These are phyloP conservation scores for Boeremia exigua DNA, from an alignment of 2,329 filamentous ascomycete genomes.

Conservation along the genomic window DNA sequence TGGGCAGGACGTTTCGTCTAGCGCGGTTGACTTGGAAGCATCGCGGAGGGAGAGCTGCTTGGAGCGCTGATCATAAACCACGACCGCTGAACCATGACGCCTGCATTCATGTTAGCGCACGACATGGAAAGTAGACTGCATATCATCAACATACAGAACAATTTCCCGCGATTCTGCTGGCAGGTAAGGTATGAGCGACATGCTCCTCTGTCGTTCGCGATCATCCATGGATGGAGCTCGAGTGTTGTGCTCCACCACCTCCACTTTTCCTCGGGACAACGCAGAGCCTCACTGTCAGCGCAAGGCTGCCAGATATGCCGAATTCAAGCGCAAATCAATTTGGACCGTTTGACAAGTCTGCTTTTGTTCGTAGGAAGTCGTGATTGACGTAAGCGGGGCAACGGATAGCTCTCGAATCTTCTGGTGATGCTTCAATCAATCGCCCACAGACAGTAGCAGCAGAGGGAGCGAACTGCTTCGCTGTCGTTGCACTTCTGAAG, in stretches of 20 bases:
- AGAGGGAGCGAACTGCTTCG: conserved; percentile 19
- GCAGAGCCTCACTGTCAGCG: conserved; percentile 12
- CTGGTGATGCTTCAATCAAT: conserved; percentile 20
- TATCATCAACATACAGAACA: conserved; percentile 69
- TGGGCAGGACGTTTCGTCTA: conserved; percentile 78
- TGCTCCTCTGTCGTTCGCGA: conserved; percentile 47
- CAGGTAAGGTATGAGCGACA: conserved; percentile 79
- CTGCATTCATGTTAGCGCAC: conserved; percentile 56
- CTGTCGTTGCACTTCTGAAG: conserved; percentile 15
- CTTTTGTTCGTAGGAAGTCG: conserved; percentile 2
- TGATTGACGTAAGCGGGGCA: conserved; percentile 31
- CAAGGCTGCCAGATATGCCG: conserved; percentile 2
- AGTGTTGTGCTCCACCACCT: conserved; percentile 7
- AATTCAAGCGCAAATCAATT: conserved; percentile 2
- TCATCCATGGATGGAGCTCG: conserved; percentile 33
- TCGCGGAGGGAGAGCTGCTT: conserved; percentile 83
- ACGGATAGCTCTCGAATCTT: conserved; percentile 14
- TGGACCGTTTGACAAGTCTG: conserved; percentile 7
- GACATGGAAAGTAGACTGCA: background rate
- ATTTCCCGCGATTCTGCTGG: conserved; percentile 77
- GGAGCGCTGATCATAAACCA: conserved; percentile 86
- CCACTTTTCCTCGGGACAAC: conserved; percentile 16
- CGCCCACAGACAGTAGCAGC: conserved; percentile 20
- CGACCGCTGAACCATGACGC: conserved; percentile 89
- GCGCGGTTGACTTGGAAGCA: conserved; percentile 56